phyloP scores from a whole-genome alignment of 495 filamentous ascomycete species.

The Aspergillus taichungensis region DNA sequence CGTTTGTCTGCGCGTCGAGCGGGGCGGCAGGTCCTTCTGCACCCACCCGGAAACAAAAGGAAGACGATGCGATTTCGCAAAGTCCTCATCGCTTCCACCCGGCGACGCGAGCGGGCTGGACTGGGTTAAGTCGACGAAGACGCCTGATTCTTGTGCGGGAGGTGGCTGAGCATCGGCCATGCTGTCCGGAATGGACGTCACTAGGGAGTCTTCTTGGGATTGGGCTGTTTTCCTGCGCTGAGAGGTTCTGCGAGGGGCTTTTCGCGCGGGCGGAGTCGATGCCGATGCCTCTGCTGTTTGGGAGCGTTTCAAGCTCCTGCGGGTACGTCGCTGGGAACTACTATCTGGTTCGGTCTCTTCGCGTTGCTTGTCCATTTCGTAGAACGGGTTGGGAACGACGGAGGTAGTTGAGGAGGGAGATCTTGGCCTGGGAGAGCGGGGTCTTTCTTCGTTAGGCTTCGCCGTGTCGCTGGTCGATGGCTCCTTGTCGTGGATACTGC shows the following conservation, averaged over 20 bases:
- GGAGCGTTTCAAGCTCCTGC: neutral
- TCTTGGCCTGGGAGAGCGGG: conserved; percentile 1
- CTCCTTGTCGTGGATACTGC: neutral
- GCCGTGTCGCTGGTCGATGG: too few relatives aligned
- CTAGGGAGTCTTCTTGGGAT: conserved; percentile 1
- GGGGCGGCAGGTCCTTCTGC: conserved; percentile 15
- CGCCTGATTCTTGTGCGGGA: conserved; percentile 17
- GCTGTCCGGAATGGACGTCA: conserved; percentile 8
- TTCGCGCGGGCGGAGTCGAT: conserved; percentile 11
- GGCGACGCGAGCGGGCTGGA: conserved; percentile 29
- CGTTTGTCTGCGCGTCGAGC: conserved; percentile 7
- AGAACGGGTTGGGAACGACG: conserved; percentile 20
- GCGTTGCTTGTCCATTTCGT: conserved; percentile 13
- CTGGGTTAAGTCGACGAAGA: conserved; percentile 35
- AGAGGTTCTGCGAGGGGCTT: conserved; percentile 5
- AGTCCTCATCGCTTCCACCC: conserved; percentile 20
- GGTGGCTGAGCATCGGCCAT: neutral
- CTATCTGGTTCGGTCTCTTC: conserved; percentile 9
- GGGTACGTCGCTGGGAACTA: neutral
- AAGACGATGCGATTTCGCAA: conserved; percentile 19
- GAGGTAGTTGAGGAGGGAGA: conserved; percentile 7
- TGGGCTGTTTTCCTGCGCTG: conserved; percentile 3
- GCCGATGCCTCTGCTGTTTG: conserved; percentile 7
- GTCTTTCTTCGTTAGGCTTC: neutral
- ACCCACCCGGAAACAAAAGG: conserved; percentile 30